phyloP scores from a whole-genome alignment of 257 asterid genomes.

The Solanum lignicaule region DNA sequence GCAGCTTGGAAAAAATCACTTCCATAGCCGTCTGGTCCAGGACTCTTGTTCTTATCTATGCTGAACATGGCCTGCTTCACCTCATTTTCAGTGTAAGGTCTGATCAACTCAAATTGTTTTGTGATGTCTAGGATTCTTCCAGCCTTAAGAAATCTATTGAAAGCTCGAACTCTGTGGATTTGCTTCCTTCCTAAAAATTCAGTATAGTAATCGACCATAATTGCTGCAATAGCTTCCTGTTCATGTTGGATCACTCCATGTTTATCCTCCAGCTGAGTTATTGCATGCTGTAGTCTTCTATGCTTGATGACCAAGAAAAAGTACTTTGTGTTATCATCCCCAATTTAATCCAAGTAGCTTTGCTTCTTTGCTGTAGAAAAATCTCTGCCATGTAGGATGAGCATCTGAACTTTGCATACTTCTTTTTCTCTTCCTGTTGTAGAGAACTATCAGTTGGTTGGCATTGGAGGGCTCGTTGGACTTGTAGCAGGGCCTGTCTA shows the following conservation, averaged over 20 bases:
- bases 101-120: not conserved
- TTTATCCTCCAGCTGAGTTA: not conserved
- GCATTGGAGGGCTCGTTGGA: not conserved
- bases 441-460: not conserved
- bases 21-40: not conserved
- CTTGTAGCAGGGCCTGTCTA: not conserved
- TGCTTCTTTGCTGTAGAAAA: not conserved
- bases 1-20: not conserved
- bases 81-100: not conserved
- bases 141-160: not conserved
- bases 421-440: not conserved
- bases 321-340: not conserved
- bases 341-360: not conserved
- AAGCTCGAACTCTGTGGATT: no score
- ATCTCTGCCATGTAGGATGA: not conserved
- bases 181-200: not conserved
- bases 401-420: not conserved
- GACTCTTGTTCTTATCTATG: not conserved
- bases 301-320: not conserved
- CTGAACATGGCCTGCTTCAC: not conserved
- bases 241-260: not conserved
- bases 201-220: no score
- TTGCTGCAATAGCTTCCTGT: no score
- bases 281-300: not conserved
- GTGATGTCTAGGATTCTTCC: not conserved